Percentiles rank a stretch among this genome's conserved stretches.
Conservation (phyloP, 345 rosid genomes). For the Gossypium raimondii region DNA sequence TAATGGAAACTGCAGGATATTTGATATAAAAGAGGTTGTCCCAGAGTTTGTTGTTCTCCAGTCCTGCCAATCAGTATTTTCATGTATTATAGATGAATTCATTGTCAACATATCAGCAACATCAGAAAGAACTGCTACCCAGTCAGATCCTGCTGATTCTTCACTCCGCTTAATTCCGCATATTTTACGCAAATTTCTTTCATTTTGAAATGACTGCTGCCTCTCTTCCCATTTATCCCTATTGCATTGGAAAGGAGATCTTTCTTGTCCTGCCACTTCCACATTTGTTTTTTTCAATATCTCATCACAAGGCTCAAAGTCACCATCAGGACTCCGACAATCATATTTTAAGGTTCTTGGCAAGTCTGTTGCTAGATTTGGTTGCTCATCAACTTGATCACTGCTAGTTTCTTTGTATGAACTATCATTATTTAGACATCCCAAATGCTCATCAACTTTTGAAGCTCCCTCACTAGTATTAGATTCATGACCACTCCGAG, state of each 20-base stretch:
- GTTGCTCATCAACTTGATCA: conserved; percentile 24
- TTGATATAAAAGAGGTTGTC: conserved; percentile 33
- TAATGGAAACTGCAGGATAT: conserved; percentile 33
- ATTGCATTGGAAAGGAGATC: conserved; percentile 16
- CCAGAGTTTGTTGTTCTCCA: conserved; percentile 31
- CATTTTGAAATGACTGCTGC: conserved; percentile 22
- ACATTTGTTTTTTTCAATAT: conserved; percentile 11
- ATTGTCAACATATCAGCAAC: conserved; percentile 30
- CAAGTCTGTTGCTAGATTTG: conserved; percentile 28
- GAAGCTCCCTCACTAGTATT: conserved; percentile 23
- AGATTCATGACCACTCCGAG: conserved; percentile 23
- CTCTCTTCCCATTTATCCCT: conserved; percentile 18
- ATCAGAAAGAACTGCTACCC: conserved; percentile 34
- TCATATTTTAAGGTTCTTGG: conserved; percentile 29
- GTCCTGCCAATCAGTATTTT: conserved; percentile 24
- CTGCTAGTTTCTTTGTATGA: conserved; percentile 19
- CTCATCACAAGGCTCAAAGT: conserved; percentile 26
- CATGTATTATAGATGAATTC: conserved; percentile 23
- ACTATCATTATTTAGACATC: conserved; percentile 16
- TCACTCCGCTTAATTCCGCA: conserved; percentile 25
- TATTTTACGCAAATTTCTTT: conserved; percentile 37
- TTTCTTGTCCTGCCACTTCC: conserved; percentile 8
- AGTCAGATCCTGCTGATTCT: conserved; percentile 27
- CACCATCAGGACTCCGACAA: conserved; percentile 24
- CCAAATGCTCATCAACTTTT: conserved; percentile 22